Percentiles rank a stretch among this genome's conserved stretches.
phyloP scores from a whole-genome alignment of 805 yeast genomes.

The Sugiyamaella americana region DNA sequence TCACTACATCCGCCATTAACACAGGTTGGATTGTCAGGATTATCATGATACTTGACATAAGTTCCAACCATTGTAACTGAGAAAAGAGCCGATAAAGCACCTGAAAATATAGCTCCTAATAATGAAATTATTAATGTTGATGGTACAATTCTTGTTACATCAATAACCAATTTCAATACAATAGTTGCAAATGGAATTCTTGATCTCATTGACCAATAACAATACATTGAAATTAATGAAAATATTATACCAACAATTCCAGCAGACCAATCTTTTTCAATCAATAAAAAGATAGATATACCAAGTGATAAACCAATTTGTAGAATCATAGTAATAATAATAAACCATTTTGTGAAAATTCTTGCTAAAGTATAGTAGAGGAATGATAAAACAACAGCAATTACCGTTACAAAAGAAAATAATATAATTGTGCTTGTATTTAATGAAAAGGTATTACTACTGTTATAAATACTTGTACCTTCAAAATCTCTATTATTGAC shows the following conservation, averaged over 20 bases:
- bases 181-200: conserved; percentile 72
- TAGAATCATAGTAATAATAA: conserved; percentile 58
- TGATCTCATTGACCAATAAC: conserved; percentile 64
- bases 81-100: conserved; percentile 61
- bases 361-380: conserved; percentile 57
- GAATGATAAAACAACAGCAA: conserved; percentile 53
- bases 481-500: conserved; percentile 46
- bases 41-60: conserved; percentile 62
- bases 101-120: conserved; percentile 53
- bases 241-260: conserved; percentile 70
- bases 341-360: conserved; percentile 58
- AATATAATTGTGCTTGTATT: conserved; percentile 70
- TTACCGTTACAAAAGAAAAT: conserved; percentile 57
- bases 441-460: conserved; percentile 51
- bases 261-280: conserved; percentile 65
- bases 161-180: conserved; percentile 64
- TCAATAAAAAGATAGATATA: conserved; percentile 69
- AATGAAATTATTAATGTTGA: conserved; percentile 57
- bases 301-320: conserved; percentile 67
- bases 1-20: conserved; percentile 52
- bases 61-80: conserved; percentile 64
- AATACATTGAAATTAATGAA: conserved; percentile 56
- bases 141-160: conserved; percentile 68
- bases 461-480: conserved; percentile 58
- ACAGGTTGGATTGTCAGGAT: conserved; percentile 43